A percentile compares a stretch with the other conserved stretches of the same genome.
Conservation (phyloP, 768 basidiomycete species). For the Lactarius sp. region DNA sequence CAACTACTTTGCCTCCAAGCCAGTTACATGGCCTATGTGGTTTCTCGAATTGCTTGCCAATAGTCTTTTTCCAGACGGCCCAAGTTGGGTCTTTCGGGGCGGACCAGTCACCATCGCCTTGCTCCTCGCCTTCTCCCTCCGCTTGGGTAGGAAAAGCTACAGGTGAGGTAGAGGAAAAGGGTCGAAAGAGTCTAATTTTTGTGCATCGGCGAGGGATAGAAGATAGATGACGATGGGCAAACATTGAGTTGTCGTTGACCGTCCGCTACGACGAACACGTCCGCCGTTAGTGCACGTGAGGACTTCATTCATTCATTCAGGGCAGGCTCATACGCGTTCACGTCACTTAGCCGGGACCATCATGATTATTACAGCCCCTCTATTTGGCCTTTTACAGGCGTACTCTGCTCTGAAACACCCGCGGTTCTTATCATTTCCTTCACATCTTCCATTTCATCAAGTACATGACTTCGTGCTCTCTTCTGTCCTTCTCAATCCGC, state of each 20-base stretch:
- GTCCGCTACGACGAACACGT: neutral
- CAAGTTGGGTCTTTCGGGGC: conserved; percentile 1
- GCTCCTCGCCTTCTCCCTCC: neutral
- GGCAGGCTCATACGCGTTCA: conserved; percentile 14
- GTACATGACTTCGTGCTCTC: conserved; percentile 54
- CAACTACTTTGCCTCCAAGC: conserved; percentile 54
- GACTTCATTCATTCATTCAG: neutral
- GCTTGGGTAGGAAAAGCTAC: neutral
- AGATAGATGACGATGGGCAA: conserved; percentile 8
- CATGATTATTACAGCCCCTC: neutral
- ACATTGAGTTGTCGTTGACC: conserved; percentile 1
- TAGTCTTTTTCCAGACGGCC: conserved; percentile 13
- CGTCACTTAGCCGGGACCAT: too few species aligned
- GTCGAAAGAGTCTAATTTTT: neutral
- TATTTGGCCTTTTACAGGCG: conserved; percentile 44
- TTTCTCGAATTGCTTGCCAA: conserved; percentile 22
- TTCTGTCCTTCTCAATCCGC: conserved; percentile 45
- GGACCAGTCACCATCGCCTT: conserved; percentile 25
- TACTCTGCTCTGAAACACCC: conserved; percentile 51
- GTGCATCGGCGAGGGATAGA: conserved; percentile 2
- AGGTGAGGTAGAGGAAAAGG: conserved; percentile 1
- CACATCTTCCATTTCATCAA: conserved; percentile 33
- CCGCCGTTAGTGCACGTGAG: neutral
- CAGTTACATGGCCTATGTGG: conserved; percentile 46
- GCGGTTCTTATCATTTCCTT: conserved; percentile 40